Base-by-base conservation (phyloP, 345 rosid species). In the Pseudoturritis turrita region DNA sequence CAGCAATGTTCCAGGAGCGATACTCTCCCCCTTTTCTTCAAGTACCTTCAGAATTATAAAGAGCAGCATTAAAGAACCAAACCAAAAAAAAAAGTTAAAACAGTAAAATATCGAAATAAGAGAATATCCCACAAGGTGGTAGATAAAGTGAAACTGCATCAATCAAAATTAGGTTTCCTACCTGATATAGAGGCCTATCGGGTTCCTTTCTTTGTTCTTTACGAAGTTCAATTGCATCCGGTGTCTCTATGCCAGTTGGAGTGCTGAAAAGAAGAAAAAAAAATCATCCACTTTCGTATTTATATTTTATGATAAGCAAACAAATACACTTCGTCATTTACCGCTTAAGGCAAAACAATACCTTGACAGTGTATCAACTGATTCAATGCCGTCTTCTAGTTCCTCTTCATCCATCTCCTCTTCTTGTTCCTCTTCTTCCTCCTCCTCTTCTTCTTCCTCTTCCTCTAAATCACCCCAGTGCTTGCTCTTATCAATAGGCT, bases 391-490 rank as follows among this genome's bases (percentile, higher is more conserved):
- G 68, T 85, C 97, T 71, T 90, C 94, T 50, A 92, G 54, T 60
- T 96, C 98, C 73, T 89, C 99, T 75, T 92, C 98, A 68, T 92
- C 99, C 64, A 87, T 82, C 81, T 81, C 74, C 72, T 92, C 97
- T 39, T 92, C 97, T 62, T 76, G 87, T 45, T 86, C 88, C 61
- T 90, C 94, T 26, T 86, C 94, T 8, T 88, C 99, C 51, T 95
- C 96, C 19, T 85, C 86, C 26, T 86, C 80, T 6, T 74, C 78
- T 58, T 77, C 80, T 62, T 87, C 96, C 70, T 89, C 97, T 75
- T 96, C 99, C 84, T 96, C 99, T 83, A 96, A 81, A 81, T 96
- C 99, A 83, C 98, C 99, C 99, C 99, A 96, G 74, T 96, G 99
- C 82, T 88, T 96, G 12, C 87, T 85, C 81, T 96, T 96, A 73